Percentiles rank a stretch among this genome's conserved stretches.
Conservation (phyloP, 495 filamentous ascomycete species). For the Neurospora sp. region DNA sequence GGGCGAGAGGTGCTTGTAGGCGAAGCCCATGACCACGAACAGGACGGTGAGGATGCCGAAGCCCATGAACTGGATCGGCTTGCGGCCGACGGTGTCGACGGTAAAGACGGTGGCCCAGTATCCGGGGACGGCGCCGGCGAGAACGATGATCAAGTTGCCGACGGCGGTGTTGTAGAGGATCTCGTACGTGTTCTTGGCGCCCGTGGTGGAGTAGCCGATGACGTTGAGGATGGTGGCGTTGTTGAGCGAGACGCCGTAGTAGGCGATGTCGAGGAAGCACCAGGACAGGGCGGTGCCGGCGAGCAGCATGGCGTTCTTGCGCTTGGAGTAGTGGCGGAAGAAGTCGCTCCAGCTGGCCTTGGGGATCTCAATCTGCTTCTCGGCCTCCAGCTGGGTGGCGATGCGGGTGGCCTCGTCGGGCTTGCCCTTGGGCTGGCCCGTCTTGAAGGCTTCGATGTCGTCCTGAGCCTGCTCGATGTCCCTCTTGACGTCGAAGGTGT, state of each 20-base stretch:
- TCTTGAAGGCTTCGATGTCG: constrained; percentile 56
- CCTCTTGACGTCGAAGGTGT: constrained; percentile 70
- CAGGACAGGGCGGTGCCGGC: constrained; percentile 71
- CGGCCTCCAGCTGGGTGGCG: constrained; percentile 33
- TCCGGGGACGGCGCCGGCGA: constrained; percentile 65
- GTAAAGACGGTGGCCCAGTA: constrained; percentile 67
- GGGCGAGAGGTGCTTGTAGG: constrained; percentile 43
- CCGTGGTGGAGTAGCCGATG: constrained; percentile 54
- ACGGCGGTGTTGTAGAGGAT: constrained; percentile 59
- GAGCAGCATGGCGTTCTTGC: constrained; percentile 58
- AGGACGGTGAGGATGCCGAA: constrained; percentile 64
- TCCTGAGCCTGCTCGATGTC: constrained; percentile 64
- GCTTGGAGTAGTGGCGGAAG: constrained; percentile 49
- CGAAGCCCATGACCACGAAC: constrained; percentile 64
- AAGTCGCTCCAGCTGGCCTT: constrained; percentile 63
- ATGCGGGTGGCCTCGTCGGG: constrained; percentile 53
- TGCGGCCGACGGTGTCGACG: constrained; percentile 64
- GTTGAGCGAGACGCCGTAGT: constrained; percentile 69
- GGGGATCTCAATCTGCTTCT: constrained; percentile 39
- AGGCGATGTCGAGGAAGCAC: constrained; percentile 55
- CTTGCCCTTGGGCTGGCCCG: constrained; percentile 44
- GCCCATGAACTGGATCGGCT: constrained; percentile 68
- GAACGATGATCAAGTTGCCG: constrained; percentile 64
- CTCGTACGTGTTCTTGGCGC: constrained; percentile 47
- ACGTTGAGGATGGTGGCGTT: constrained; percentile 55